Evolutionary conservation across 352 stramenopile species (phyloP).

Genomic region (Halophytophthora polymorphica): DNA sequence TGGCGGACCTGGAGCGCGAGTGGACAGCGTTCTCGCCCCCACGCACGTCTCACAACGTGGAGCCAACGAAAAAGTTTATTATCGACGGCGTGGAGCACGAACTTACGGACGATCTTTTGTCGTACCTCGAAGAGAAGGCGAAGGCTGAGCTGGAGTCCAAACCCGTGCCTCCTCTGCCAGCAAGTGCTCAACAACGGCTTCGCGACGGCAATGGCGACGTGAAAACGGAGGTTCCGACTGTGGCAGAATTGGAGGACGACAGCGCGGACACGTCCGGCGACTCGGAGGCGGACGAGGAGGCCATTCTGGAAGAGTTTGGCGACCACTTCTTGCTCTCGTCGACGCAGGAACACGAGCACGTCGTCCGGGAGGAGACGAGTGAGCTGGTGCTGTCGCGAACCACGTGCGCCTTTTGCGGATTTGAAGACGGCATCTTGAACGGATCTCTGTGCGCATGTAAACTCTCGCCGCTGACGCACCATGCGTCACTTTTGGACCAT

Average conservation of each 20-base stretch:
- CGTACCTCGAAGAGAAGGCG: slow-evolving; percentile 63
- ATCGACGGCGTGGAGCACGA: slow-evolving; percentile 71
- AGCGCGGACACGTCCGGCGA: slow-evolving; percentile 30
- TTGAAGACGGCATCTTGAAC: slow-evolving; percentile 70
- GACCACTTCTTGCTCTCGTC: slow-evolving; percentile 38
- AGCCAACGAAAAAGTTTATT: slow-evolving; percentile 65
- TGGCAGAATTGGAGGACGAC: slow-evolving; percentile 15
- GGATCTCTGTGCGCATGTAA: slow-evolving; percentile 44
- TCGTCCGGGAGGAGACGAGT: neutral
- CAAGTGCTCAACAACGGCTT: slow-evolving; percentile 30
- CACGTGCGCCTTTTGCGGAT: slow-evolving; percentile 49
- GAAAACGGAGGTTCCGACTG: slow-evolving; percentile 5
- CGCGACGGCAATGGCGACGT: slow-evolving; percentile 9
- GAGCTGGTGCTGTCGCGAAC: slow-evolving; percentile 2
- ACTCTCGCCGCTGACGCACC: slow-evolving; percentile 45
- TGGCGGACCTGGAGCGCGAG: slow-evolving; percentile 57
- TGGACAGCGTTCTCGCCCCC: slow-evolving; percentile 57
- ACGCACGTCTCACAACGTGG: slow-evolving; percentile 40
- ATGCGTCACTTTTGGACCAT: slow-evolving; percentile 36
- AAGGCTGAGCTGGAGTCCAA: slow-evolving; percentile 54
- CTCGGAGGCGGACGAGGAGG: slow-evolving; percentile 42
- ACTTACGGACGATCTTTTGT: slow-evolving; percentile 65
- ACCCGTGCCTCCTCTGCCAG: slow-evolving; percentile 43
- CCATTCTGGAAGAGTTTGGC: slow-evolving; percentile 53
- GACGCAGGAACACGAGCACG: neutral